phyloP scores from a whole-genome alignment of 345 rosid species.

The Lepidium sativum region DNA sequence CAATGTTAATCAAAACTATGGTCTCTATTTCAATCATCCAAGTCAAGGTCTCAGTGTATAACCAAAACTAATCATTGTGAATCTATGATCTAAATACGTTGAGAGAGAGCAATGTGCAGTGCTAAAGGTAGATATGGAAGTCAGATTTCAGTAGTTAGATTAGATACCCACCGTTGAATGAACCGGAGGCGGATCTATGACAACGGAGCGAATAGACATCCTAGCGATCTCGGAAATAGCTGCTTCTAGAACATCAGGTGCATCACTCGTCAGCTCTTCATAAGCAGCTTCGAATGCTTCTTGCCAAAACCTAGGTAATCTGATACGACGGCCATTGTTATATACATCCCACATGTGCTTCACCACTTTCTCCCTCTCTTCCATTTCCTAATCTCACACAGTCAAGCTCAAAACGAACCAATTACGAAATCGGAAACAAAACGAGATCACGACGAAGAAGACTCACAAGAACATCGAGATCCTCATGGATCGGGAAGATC shows the following conservation, averaged over 20 bases:
- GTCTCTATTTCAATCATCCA: neutral
- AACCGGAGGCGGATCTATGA: slow-evolving; percentile 52
- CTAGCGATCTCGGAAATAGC: slow-evolving; percentile 65
- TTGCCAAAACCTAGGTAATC: slow-evolving; percentile 69
- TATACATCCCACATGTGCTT: slow-evolving; percentile 87
- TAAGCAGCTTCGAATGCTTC: slow-evolving; percentile 81
- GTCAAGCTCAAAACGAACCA: neutral
- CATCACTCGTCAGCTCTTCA: slow-evolving; percentile 65
- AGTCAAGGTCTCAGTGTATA: too few species aligned
- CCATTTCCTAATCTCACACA: slow-evolving; percentile 51
- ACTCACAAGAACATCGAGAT: slow-evolving; percentile 74
- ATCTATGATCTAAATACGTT: too few species aligned
- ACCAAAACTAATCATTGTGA: too few species aligned
- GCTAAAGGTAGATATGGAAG: neutral
- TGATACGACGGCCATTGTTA: slow-evolving; percentile 61
- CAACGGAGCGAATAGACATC: slow-evolving; percentile 61
- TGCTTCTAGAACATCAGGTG: slow-evolving; percentile 46
- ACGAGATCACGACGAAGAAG: neutral
- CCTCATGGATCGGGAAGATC: slow-evolving; percentile 44
- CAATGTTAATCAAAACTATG: neutral
- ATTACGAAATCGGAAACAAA: neutral
- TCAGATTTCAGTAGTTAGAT: neutral
- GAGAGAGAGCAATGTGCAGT: neutral
- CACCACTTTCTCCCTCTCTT: slow-evolving; percentile 84
- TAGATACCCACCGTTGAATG: slow-evolving; percentile 44